These are phyloP conservation scores for Protomyces pachydermus DNA, from an alignment of 1,139 yeast species.

Conservation along the genomic window DNA sequence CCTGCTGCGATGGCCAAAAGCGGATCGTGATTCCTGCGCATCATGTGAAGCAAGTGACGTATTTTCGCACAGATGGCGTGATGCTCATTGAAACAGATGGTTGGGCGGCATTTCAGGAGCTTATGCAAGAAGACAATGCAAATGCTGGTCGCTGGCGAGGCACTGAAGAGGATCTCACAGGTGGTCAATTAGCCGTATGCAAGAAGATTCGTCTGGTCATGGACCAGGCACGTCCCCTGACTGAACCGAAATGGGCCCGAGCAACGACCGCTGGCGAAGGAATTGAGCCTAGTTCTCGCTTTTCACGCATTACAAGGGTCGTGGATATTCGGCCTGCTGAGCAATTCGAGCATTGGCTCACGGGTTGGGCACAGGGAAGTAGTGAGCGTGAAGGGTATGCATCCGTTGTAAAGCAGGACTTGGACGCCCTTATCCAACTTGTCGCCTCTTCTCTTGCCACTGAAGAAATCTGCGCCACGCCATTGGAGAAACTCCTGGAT, in stretches of 20 bases:
- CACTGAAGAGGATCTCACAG: constrained; percentile 34
- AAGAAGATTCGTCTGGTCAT: constrained; percentile 34
- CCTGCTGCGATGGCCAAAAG: constrained; percentile 33
- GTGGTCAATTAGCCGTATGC: constrained; percentile 31
- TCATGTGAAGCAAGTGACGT: constrained; percentile 33
- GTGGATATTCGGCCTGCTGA: constrained; percentile 17
- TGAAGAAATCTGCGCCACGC: neutral
- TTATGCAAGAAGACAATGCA: neutral
- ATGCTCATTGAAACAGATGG: constrained; percentile 32
- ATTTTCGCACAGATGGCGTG: constrained; percentile 33
- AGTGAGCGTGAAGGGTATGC: neutral
- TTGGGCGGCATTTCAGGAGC: constrained; percentile 35
- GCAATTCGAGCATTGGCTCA: constrained; percentile 5
- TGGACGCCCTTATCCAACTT: neutral
- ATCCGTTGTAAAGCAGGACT: neutral
- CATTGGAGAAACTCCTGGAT: neutral
- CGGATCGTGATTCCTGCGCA: constrained; percentile 36
- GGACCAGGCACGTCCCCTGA: constrained; percentile 33
- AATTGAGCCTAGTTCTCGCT: constrained; percentile 34
- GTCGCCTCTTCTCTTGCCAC: constrained; percentile 7
- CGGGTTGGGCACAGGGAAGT: constrained; percentile 14
- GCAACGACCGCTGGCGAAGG: constrained; percentile 32
- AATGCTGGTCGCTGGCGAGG: constrained; percentile 5
- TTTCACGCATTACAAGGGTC: constrained; percentile 28
- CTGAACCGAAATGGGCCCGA: constrained; percentile 36